These are phyloP conservation scores for Adansonia madagascariensis DNA, from an alignment of 441 rosid genomes.

Conservation along the genomic window DNA sequence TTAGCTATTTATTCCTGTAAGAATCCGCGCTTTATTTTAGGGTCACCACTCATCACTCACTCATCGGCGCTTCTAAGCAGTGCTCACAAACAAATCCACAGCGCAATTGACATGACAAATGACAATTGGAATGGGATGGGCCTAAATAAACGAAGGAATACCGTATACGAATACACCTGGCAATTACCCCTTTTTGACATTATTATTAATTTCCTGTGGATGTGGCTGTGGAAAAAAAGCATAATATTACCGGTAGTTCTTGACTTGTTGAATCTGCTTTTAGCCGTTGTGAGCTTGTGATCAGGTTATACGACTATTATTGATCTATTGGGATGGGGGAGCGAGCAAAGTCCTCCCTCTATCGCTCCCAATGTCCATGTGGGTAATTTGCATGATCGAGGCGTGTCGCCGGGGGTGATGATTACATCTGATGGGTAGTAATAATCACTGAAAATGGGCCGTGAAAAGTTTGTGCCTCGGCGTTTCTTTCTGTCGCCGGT, in stretches of 20 bases:
- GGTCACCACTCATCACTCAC: background rate
- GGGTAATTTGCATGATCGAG: constrained; percentile 38
- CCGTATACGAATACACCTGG: constrained; percentile 1
- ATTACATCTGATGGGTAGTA: constrained; percentile 36
- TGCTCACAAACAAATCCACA: background rate
- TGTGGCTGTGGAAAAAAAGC: too few relatives aligned
- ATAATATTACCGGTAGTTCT: background rate
- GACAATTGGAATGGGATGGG: background rate
- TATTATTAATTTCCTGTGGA: too few relatives aligned
- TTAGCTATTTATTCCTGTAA: too few relatives aligned
- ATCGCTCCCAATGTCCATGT: too few relatives aligned
- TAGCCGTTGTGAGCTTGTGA: background rate
- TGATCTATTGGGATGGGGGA: too few relatives aligned
- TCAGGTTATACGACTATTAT: too few relatives aligned
- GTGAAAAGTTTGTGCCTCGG: background rate
- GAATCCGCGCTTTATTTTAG: too few relatives aligned
- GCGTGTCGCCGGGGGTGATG: constrained; percentile 45
- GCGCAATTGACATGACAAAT: background rate
- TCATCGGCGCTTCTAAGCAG: too few relatives aligned
- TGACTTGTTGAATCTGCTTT: constrained; percentile 23
- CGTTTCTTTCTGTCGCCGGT: too few relatives aligned
- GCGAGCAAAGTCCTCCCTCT: too few relatives aligned
- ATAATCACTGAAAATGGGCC: constrained; percentile 35
- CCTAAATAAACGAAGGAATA: too few relatives aligned
- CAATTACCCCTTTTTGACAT: background rate